Conservation (phyloP, 345 rosid species). For the Stellera chamaejasme region DNA sequence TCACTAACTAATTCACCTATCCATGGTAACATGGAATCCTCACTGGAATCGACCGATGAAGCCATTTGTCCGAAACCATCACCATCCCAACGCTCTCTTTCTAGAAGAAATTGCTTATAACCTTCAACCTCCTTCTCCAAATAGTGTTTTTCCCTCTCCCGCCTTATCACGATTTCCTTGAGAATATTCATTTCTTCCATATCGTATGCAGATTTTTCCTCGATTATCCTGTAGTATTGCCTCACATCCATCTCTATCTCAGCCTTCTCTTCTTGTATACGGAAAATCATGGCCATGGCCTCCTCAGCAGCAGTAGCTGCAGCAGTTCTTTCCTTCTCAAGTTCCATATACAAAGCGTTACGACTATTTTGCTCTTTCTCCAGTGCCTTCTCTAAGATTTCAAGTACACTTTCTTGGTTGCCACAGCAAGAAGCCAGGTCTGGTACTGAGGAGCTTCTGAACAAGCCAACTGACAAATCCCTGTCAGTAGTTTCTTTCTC, state of each 20-base stretch:
- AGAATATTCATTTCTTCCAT: conserved; percentile 72
- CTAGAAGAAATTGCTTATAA: conserved; percentile 36
- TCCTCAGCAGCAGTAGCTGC: conserved; percentile 74
- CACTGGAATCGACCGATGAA: conserved; percentile 19
- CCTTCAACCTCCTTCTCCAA: conserved; percentile 62
- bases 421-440: conserved; percentile 20
- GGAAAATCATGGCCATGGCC: conserved; percentile 59
- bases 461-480: conserved; percentile 12
- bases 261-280: conserved; percentile 65
- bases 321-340: conserved; percentile 71
- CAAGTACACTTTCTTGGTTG: conserved; percentile 20
- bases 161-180: conserved; percentile 56
- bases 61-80: conserved; percentile 17
- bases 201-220: conserved; percentile 68
- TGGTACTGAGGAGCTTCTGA: conserved; percentile 17
- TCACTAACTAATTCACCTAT: conserved; percentile 16
- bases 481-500: conserved; percentile 21
- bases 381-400: conserved; percentile 32
- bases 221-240: conserved; percentile 71
- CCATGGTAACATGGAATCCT: conserved; percentile 17
- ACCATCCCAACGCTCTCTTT: conserved; percentile 30
- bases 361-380: conserved; percentile 38
- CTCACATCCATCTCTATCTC: conserved; percentile 58
- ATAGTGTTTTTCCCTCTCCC: conserved; percentile 65
- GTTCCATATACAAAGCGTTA: conserved; percentile 42